Conservation (phyloP, 768 basidiomycete genomes). For the Termitomyces sp. region DNA sequence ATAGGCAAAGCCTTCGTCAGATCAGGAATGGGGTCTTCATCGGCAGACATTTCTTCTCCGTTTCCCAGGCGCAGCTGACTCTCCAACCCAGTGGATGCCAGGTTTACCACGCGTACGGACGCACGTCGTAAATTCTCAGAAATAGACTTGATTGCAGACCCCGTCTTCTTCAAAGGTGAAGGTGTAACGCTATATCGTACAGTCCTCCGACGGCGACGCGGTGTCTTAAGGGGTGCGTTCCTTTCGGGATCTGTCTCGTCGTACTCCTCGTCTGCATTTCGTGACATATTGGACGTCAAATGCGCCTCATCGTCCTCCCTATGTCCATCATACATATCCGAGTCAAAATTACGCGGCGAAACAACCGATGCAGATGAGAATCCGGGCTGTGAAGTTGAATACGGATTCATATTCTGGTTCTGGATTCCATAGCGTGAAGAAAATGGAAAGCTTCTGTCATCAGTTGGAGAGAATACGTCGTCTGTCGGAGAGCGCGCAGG, state of each 20-base stretch:
- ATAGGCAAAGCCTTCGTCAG: constrained; percentile 46
- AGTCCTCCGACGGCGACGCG: constrained; percentile 36
- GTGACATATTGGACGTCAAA: constrained; percentile 53
- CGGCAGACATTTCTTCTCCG: constrained; percentile 29
- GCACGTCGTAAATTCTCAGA: constrained; percentile 57
- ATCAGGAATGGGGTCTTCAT: constrained; percentile 37
- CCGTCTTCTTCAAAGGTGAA: constrained; percentile 61
- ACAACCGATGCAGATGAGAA: constrained; percentile 54
- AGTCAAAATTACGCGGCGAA: constrained; percentile 27
- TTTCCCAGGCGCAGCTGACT: constrained; percentile 56
- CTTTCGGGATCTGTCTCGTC: constrained; percentile 47
- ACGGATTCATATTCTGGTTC: constrained; percentile 29
- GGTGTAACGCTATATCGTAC: constrained; percentile 50
- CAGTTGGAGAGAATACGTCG: constrained; percentile 47
- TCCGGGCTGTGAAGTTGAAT: constrained; percentile 40
- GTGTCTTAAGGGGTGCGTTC: constrained; percentile 35
- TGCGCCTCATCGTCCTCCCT: constrained; percentile 58
- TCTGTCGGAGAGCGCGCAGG: constrained; percentile 26
- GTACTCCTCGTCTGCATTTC: constrained; percentile 25
- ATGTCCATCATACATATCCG: constrained; percentile 32
- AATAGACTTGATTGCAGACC: constrained; percentile 54
- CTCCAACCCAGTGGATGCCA: constrained; percentile 59
- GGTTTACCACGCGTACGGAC: constrained; percentile 79
- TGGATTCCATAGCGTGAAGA: constrained; percentile 31
- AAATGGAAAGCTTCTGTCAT: constrained; percentile 32